Evolutionary conservation across 2,329 filamentous ascomycete genomes (phyloP), one percentile per base, ranked within the genome.

Genomic region (Erysiphe pulchra): DNA sequence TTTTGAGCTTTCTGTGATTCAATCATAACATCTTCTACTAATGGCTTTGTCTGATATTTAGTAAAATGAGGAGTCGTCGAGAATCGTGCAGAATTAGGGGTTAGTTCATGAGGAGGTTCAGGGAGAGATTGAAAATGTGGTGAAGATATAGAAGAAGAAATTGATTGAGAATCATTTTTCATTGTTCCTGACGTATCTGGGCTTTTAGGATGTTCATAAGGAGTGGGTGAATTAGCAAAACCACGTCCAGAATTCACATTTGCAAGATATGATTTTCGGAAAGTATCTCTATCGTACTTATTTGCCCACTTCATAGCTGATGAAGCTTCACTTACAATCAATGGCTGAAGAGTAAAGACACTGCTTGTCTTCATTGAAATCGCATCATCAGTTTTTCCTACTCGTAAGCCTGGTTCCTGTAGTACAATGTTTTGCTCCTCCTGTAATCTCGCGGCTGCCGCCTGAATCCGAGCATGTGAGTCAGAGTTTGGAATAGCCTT

Each of bases 221-320:
- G 42, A 32, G 51, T 53, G 45, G 51, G 50, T 38, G 45, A 46
- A 33, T 46, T 46, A 18, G 52, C 37, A 24, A 24, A 24, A 24
- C 18, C 50, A 50, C 73, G 80, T 18, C 86, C 85, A 38, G 80
- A 76, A 51, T 69, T 73, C 42, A 64, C 65, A 57, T 92, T 77
- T 41, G 75, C 73, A 45, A 95, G 68, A 60, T 95, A 95, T n/a
- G 82, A 76, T 51, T 83, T 76, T 46, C 85, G 77, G 50, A 92
- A 78, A 8, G 78, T 69, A 55, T 90, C 77, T 62, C 90, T 92
- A 62, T 95, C 90, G 58, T 94, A 95, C 55, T 85, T 85, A 60
- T 70, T 87, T 31, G 87, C 84, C 90, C 90, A 98, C 61, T 93
- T 92, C 77, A 98, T 79, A 1, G 90, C 90, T 20, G 85, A 81